These are phyloP conservation scores for Typha latifolia DNA, from an alignment of 176 grass and related monocot species.

Conservation along the genomic window DNA sequence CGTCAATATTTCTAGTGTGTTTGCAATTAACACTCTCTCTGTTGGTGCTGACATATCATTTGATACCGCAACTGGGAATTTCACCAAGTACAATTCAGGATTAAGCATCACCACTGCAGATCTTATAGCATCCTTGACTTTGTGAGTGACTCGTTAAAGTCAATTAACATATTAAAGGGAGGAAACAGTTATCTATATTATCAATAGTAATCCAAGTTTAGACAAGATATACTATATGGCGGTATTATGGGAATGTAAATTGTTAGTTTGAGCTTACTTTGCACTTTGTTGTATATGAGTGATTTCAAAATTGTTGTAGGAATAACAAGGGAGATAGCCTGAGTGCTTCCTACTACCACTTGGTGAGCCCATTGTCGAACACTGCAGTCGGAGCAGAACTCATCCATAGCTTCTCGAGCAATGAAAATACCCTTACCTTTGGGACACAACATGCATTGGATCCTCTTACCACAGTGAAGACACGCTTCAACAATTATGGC, in stretches of 20 bases:
- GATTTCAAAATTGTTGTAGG: constrained; percentile 27
- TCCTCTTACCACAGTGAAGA: constrained; percentile 48
- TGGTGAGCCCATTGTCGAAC: constrained; percentile 33
- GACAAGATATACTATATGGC: not conserved
- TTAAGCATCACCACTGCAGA: constrained; percentile 54
- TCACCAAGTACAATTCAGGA: constrained; percentile 66
- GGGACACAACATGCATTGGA: constrained; percentile 52
- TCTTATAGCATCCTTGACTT: constrained; percentile 49
- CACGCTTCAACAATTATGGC: constrained; percentile 80
- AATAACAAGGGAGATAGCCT: constrained; percentile 67
- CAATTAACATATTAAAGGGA: not conserved
- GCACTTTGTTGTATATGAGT: constrained; percentile 11
- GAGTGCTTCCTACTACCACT: constrained; percentile 66
- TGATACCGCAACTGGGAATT: constrained; percentile 52
- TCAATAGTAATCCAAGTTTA: not conserved
- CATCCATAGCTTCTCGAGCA: constrained; percentile 56
- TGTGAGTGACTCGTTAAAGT: constrained; percentile 34
- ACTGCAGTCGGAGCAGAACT: constrained; percentile 66
- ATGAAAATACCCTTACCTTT: constrained; percentile 55
- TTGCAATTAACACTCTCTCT: constrained; percentile 54
- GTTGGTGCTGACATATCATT: constrained; percentile 71
- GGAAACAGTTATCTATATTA: not conserved
- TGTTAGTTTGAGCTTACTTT: not conserved
- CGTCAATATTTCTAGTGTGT: constrained; percentile 61
- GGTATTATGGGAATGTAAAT: not conserved